Percentiles rank a stretch among this genome's conserved stretches.
phyloP scores from a whole-genome alignment of 208 protist genomes.

The Naegleria fowleri region DNA sequence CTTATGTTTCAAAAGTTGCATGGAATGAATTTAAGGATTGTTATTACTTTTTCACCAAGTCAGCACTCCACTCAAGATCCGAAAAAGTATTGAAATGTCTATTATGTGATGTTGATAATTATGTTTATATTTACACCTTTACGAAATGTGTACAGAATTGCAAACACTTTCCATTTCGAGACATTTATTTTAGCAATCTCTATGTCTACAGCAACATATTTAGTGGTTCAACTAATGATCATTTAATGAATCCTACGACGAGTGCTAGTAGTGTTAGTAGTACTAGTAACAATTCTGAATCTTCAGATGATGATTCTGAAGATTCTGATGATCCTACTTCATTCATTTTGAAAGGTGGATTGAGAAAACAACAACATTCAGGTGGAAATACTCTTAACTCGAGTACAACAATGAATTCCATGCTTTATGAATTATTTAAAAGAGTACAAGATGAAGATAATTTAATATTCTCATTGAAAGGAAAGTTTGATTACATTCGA shows the following conservation, averaged over 20 bases:
- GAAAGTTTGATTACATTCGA: not conserved
- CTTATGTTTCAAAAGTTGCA: not conserved
- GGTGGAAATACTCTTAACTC: no score
- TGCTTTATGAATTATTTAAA: not conserved
- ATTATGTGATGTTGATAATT: not conserved
- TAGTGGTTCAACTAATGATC: no score
- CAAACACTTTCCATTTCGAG: not conserved
- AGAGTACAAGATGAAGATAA: not conserved
- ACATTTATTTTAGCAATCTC: not conserved
- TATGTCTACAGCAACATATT: not conserved
- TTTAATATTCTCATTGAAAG: not conserved
- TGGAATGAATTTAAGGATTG: conserved; percentile 15
- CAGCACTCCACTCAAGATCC: not conserved
- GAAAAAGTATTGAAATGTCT: not conserved
- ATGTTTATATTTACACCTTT: not conserved
- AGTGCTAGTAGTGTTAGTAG: no score
- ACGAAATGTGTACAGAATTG: not conserved
- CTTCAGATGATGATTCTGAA: not conserved
- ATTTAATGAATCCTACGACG: no score
- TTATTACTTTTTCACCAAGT: conserved; percentile 16
- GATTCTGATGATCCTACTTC: no score
- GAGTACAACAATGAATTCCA: not conserved
- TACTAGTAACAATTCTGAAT: not conserved
- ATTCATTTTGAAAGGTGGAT: no score
- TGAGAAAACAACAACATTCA: no score